Percentiles rank a stretch among this genome's conserved stretches.
Conservation (phyloP, 768 basidiomycete species). For the Gelatoporia subvermispora region DNA sequence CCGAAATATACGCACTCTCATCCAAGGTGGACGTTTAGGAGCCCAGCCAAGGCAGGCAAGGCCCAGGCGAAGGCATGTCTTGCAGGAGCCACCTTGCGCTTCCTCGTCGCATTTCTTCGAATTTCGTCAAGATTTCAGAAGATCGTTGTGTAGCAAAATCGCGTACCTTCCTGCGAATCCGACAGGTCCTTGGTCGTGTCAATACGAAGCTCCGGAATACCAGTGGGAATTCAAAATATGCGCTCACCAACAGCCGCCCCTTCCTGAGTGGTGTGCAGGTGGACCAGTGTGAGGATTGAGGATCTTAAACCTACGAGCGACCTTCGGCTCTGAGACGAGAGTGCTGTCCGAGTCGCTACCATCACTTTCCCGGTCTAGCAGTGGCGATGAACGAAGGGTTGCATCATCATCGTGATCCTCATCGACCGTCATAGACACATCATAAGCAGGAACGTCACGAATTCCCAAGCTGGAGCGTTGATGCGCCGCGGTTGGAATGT, state of each 20-base stretch:
- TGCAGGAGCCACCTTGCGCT: constrained; percentile 69
- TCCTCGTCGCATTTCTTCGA: constrained; percentile 85
- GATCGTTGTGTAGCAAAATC: background rate
- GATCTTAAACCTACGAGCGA: too few relatives aligned
- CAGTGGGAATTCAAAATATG: background rate
- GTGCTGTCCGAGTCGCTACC: too few relatives aligned
- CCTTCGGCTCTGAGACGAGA: too few relatives aligned
- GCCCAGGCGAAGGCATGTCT: constrained; percentile 74
- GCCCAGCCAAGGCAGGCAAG: constrained; percentile 87
- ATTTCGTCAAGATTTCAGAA: constrained; percentile 2
- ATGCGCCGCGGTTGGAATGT: too few relatives aligned
- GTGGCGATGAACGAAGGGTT: too few relatives aligned
- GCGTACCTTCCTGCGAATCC: constrained; percentile 73
- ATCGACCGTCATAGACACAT: too few relatives aligned
- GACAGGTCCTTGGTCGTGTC: constrained; percentile 62
- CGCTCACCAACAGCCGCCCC: constrained; percentile 78
- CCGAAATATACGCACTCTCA: constrained; percentile 52
- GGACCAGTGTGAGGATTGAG: too few relatives aligned
- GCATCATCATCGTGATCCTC: too few relatives aligned
- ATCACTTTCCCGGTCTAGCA: too few relatives aligned
- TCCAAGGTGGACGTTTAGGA: constrained; percentile 81
- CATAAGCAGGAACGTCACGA: too few relatives aligned
- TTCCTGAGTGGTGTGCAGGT: constrained; percentile 28
- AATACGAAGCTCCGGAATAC: too few relatives aligned
- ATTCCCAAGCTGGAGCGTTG: too few relatives aligned